Conservation (phyloP, 495 filamentous ascomycete species). For the Hyphodiscus hymeniophilus region DNA sequence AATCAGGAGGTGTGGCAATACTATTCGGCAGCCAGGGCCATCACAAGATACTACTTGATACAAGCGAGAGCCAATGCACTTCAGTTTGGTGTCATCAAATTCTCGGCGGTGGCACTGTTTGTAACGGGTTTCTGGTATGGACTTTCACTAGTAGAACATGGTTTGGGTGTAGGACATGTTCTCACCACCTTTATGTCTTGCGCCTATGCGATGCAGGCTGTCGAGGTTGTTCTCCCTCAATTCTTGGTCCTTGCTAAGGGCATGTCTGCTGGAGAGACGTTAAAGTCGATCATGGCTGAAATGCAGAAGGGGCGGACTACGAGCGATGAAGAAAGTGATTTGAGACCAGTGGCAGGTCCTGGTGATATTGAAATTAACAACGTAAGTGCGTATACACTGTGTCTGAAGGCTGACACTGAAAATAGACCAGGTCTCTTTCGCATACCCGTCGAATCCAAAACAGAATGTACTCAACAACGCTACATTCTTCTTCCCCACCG, state of each 20-base stretch:
- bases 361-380: conserved; percentile 66
- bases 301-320: conserved; percentile 15
- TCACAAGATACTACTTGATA: conserved; percentile 54
- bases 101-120: conserved; percentile 74
- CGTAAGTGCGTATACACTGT: too few species aligned
- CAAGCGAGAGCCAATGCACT: conserved; percentile 60
- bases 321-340: conserved; percentile 5
- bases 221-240: conserved; percentile 66
- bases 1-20: conserved; percentile 62
- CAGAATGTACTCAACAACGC: conserved; percentile 50
- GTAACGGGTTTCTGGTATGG: conserved; percentile 93
- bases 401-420: not conserved
- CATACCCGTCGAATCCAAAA: conserved; percentile 69
- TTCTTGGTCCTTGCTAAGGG: conserved; percentile 72
- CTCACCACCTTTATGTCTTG: conserved; percentile 82
- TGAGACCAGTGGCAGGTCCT: conserved; percentile 34
- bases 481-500: conserved; percentile 61
- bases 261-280: conserved; percentile 56
- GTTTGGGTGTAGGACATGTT: conserved; percentile 56
- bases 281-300: conserved; percentile 39
- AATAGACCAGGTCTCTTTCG: conserved; percentile 70
- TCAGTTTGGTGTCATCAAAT: conserved; percentile 63
- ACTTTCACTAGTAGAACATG: conserved; percentile 48
- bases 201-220: conserved; percentile 63
- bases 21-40: conserved; percentile 42